phyloP scores from a whole-genome alignment of 2,329 filamentous ascomycete species.

The Fusarium luffae region DNA sequence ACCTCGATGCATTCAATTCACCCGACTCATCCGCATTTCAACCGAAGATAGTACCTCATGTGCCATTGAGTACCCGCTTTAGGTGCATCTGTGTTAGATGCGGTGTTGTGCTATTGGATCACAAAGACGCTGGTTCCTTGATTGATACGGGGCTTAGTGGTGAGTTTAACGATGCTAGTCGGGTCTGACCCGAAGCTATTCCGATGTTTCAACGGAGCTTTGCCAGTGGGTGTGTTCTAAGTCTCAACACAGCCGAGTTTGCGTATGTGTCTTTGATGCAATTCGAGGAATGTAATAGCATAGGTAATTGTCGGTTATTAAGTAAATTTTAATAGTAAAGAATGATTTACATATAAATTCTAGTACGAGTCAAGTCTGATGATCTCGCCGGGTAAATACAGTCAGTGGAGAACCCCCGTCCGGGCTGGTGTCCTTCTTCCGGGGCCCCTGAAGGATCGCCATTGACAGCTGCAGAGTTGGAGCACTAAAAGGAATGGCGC shows the following conservation, averaged over 20 bases:
- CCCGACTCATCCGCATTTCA: conserved; percentile 34
- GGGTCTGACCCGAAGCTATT: conserved; percentile 20
- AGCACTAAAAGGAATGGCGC: conserved; percentile 35
- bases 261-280: not conserved
- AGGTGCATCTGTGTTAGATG: conserved; percentile 19
- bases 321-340: fast-evolving
- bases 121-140: conserved; percentile 23
- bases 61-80: conserved; percentile 38
- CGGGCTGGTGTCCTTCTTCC: not conserved
- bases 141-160: conserved; percentile 5
- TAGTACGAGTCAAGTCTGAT: not conserved
- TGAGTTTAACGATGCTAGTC: conserved; percentile 12
- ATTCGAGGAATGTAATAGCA: too few relatives aligned
- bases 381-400: conserved; percentile 7
- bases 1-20: conserved; percentile 9
- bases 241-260: not conserved
- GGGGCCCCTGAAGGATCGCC: conserved; percentile 37
- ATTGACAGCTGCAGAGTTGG: conserved; percentile 34
- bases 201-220: conserved; percentile 34
- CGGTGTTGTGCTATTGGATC: conserved; percentile 40
- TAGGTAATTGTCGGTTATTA: too few relatives aligned
- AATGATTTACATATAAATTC: not conserved
- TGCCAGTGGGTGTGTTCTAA: not conserved
- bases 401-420: not conserved
- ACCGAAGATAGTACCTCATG: conserved; percentile 35